These are phyloP conservation scores for Phytopythium litorale DNA, from an alignment of 352 stramenopile species.

Conservation along the genomic window DNA sequence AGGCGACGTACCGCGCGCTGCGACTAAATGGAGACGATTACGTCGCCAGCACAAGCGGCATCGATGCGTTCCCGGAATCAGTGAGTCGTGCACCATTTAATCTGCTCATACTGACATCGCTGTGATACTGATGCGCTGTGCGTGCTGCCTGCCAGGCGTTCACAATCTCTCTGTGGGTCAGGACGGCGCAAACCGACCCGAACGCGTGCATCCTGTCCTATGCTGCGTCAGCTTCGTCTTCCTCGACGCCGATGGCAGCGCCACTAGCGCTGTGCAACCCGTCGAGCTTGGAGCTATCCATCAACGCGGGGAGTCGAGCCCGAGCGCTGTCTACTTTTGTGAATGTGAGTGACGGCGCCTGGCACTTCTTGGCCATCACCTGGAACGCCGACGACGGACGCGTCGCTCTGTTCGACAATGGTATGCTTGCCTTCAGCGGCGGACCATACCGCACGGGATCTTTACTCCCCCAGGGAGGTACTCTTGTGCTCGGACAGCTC, in stretches of 20 bases:
- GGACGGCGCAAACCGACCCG: constrained; percentile 26
- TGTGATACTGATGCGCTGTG: background rate
- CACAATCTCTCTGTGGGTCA: constrained; percentile 63
- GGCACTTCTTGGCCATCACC: constrained; percentile 60
- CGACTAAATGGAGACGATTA: constrained; percentile 34
- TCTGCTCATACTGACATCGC: background rate
- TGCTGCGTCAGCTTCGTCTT: constrained; percentile 6
- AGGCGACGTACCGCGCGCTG: constrained; percentile 29
- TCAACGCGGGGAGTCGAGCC: constrained; percentile 29
- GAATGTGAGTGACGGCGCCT: constrained; percentile 58
- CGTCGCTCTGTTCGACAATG: constrained; percentile 57
- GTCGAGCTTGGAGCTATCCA: constrained; percentile 45
- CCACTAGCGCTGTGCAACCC: constrained; percentile 56
- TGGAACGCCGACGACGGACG: constrained; percentile 59
- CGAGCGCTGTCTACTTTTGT: constrained; percentile 48
- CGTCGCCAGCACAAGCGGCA: constrained; percentile 23
- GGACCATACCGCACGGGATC: constrained; percentile 46
- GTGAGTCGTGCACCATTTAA: constrained; percentile 13
- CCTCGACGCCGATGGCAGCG: constrained; percentile 11
- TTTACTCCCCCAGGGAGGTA: constrained; percentile 21
- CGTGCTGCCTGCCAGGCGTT: constrained; percentile 26
- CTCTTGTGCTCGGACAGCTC: constrained; percentile 47
- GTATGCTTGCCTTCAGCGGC: constrained; percentile 62
- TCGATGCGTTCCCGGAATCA: constrained; percentile 37
- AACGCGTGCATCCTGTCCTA: constrained; percentile 52